Percentiles rank a stretch among this genome's conserved stretches.
phyloP scores from a whole-genome alignment of 129 eudicot species.

The Flaveria trinervia region DNA sequence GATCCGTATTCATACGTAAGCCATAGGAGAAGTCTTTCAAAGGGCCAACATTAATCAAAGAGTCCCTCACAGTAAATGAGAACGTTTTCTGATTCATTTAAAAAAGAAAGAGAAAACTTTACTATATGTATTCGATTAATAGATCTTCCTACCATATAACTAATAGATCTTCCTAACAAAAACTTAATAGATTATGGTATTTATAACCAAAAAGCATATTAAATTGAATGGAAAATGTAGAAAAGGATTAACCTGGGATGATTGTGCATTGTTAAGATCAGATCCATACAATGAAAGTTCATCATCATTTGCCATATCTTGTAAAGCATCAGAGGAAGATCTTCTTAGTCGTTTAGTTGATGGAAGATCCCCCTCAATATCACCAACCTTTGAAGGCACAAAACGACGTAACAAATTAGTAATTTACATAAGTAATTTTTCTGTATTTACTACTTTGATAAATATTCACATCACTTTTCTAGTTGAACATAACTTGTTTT shows the following conservation, averaged over 20 bases:
- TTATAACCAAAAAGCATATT: conserved; percentile 8
- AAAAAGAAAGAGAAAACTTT: background rate
- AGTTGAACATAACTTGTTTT: background rate
- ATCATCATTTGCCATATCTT: conserved; percentile 79
- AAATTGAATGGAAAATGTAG: background rate
- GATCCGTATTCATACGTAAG: conserved; percentile 83
- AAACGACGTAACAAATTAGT: conserved; percentile 6
- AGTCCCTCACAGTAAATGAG: conserved; percentile 94
- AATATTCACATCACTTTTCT: background rate
- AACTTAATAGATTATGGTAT: background rate
- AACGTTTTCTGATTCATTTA: conserved; percentile 72
- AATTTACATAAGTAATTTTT: background rate
- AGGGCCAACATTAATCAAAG: conserved; percentile 90
- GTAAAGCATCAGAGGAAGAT: conserved; percentile 92
- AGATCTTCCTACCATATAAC: background rate
- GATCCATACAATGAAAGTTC: conserved; percentile 91
- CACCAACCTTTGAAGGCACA: conserved; percentile 60
- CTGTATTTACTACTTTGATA: background rate
- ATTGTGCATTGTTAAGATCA: conserved; percentile 72
- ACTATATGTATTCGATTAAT: background rate
- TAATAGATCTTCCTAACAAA: background rate
- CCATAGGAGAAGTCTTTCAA: conserved; percentile 91
- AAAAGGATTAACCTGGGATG: conserved; percentile 66
- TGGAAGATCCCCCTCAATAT: conserved; percentile 82
- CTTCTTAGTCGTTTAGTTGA: conserved; percentile 67